These are phyloP conservation scores for Pseudoturritis turrita DNA, from an alignment of 345 rosid species.

Conservation along the genomic window DNA sequence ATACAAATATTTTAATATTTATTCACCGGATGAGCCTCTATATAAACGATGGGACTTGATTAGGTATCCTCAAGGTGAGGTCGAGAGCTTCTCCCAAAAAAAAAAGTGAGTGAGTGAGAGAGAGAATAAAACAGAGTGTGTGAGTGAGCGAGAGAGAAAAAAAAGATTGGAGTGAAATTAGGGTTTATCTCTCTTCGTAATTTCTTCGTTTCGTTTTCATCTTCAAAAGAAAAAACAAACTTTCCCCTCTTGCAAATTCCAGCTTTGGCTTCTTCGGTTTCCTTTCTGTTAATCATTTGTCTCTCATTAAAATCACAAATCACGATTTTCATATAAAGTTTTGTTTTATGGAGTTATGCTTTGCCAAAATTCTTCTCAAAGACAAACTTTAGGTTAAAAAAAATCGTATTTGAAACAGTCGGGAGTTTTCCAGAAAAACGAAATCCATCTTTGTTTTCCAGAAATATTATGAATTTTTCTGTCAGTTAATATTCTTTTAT, in stretches of 20 bases:
- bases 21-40: constrained; percentile 20
- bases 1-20: not conserved
- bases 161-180: constrained; percentile 1
- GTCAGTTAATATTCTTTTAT: not conserved
- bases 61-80: not conserved
- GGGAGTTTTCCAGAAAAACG: constrained; percentile 73
- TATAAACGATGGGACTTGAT: constrained; percentile 31
- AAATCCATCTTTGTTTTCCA: constrained; percentile 38
- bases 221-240: not conserved
- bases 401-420: constrained; percentile 25
- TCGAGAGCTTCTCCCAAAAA: constrained; percentile 27
- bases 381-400: not conserved
- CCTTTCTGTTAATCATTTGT: constrained; percentile 51
- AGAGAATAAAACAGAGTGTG: not conserved
- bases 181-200: not conserved
- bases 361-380: constrained; percentile 21
- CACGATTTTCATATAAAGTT: constrained; percentile 48
- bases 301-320: not conserved
- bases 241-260: not conserved
- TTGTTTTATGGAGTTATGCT: constrained; percentile 53
- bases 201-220: not conserved
- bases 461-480: constrained; percentile 1
- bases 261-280: constrained; percentile 51
- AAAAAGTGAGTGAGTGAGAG: not conserved
- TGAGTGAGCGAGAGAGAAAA: not conserved